Evolutionary conservation across 1,284 basidiomycete genomes (phyloP).

Genomic region (Melanopsichium pennsylvanicum): DNA sequence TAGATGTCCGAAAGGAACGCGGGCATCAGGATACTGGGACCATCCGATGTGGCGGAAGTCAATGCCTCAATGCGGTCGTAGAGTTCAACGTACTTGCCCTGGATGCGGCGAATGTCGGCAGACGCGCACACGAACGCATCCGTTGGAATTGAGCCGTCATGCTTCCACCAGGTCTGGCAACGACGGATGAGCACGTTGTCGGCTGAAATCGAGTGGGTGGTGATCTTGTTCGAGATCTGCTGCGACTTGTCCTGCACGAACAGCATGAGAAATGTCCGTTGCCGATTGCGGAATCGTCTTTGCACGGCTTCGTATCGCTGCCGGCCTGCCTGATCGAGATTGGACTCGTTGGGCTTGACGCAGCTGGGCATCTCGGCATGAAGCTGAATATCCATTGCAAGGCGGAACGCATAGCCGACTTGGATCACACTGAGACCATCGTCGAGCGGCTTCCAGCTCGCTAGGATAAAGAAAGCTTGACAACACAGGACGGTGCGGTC

Average conservation of each 20-base stretch:
- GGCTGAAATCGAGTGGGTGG: slow-evolving; percentile 32
- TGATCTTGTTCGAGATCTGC: slow-evolving; percentile 48
- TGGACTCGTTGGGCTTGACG: slow-evolving; percentile 39
- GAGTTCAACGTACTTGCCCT: slow-evolving; percentile 43
- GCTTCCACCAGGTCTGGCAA: slow-evolving; percentile 45
- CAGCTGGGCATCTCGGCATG: slow-evolving; percentile 46
- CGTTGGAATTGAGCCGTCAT: slow-evolving; percentile 25
- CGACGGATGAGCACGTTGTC: slow-evolving; percentile 40
- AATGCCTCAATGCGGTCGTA: slow-evolving; percentile 43
- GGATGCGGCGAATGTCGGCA: slow-evolving; percentile 40
- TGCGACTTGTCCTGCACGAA: slow-evolving; percentile 52
- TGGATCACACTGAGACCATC: slow-evolving; percentile 46
- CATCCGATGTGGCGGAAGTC: slow-evolving; percentile 34
- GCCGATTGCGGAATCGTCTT: slow-evolving; percentile 45
- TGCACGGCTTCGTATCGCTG: slow-evolving; percentile 40
- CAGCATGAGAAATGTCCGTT: slow-evolving; percentile 47
- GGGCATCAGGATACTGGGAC: slow-evolving; percentile 46
- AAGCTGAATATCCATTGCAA: slow-evolving; percentile 50
- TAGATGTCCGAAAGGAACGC: slow-evolving; percentile 39
- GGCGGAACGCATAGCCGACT: slow-evolving; percentile 44
- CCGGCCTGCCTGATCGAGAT: slow-evolving; percentile 28
- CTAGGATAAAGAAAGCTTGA: slow-evolving; percentile 46
- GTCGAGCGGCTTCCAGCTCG: slow-evolving; percentile 48
- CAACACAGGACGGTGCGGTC: slow-evolving; percentile 43
- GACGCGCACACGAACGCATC: slow-evolving; percentile 44